These are phyloP conservation scores for Serendipita vermifera DNA, from an alignment of 768 basidiomycete species.

Conservation along the genomic window DNA sequence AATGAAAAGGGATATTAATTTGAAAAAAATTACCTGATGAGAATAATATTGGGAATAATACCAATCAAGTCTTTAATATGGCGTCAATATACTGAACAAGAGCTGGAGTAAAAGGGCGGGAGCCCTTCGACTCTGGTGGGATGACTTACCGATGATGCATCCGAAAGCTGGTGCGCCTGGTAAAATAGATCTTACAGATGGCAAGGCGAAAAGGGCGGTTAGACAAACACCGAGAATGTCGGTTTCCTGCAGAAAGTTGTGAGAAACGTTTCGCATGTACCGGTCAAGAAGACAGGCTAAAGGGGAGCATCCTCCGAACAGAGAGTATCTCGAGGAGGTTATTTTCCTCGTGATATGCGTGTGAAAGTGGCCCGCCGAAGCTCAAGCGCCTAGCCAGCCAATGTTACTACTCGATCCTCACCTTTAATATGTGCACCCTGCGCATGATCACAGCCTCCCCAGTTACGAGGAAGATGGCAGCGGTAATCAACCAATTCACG, in stretches of 20 bases:
- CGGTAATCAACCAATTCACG: not conserved
- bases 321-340: no score
- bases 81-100: not conserved
- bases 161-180: not conserved
- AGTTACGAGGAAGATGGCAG: not conserved
- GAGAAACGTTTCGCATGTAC: no score
- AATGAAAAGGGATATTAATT: not conserved
- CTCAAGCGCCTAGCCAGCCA: no score
- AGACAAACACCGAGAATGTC: not conserved
- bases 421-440: not conserved
- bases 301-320: no score
- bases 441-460: constrained; percentile 3
- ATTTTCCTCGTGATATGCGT: no score
- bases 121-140: not conserved
- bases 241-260: no score
- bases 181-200: not conserved
- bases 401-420: no score
- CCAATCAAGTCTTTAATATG: not conserved
- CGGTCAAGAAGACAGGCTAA: no score
- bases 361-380: no score
- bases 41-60: not conserved
- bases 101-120: not conserved
- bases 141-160: not conserved
- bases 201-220: not conserved
- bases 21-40: not conserved